These are phyloP conservation scores for Schoenoplectus tabernaemontani DNA, from an alignment of 202 grass and related monocot genomes.

Conservation along the genomic window DNA sequence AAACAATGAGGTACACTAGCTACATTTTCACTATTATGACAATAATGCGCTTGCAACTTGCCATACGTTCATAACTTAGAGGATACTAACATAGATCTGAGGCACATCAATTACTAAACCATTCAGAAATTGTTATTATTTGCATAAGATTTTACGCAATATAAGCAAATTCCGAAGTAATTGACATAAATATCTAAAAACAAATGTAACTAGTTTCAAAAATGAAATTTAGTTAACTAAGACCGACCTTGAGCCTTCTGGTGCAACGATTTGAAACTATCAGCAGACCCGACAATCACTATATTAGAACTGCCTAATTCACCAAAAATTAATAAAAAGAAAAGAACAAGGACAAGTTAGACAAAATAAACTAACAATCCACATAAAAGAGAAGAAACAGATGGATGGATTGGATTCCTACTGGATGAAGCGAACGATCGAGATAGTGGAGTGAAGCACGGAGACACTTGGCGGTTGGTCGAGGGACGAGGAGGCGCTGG, in stretches of 20 bases:
- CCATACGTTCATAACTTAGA: neutral
- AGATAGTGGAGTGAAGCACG: neutral
- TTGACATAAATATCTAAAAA: neutral
- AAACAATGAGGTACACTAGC: too few species aligned
- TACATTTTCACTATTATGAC: neutral
- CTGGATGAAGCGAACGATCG: constrained; percentile 26
- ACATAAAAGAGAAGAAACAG: neutral
- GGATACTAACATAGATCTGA: neutral
- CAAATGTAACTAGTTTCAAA: neutral
- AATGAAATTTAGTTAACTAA: neutral
- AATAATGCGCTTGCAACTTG: neutral
- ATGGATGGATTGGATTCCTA: neutral
- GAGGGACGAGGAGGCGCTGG: neutral
- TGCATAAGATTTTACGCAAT: neutral
- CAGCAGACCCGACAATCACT: constrained; percentile 42
- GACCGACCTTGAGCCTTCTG: constrained; percentile 47
- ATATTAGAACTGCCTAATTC: constrained; percentile 31
- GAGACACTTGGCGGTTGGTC: neutral
- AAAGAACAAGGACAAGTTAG: neutral
- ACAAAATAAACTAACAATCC: neutral
- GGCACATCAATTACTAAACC: neutral
- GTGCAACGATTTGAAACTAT: constrained; percentile 37
- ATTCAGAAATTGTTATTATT: neutral
- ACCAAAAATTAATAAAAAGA: neutral
- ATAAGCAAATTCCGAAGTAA: neutral